Base-by-base conservation (phyloP, 805 yeast species). In the Lipomyces sp. region DNA sequence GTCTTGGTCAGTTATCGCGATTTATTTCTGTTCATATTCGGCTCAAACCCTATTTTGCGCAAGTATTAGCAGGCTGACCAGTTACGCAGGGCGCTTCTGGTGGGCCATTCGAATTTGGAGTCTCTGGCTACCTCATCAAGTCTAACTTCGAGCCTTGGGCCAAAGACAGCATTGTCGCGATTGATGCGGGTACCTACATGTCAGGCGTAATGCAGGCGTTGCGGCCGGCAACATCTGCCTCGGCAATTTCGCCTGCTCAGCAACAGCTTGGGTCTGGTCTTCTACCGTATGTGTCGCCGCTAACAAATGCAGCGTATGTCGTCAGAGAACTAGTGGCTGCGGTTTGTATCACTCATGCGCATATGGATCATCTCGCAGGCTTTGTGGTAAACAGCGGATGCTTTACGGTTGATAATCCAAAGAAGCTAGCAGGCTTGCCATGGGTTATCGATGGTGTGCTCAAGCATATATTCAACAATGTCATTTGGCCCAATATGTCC, bases 121-220 rank as follows among this genome's bases (percentile, higher is more conserved):
- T 89, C 2, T 90, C 94, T 69, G 82, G 90, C 2, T 84, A 87
- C 66, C 77, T 92, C 62, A 71, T 92, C 24, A 89, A 90, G 73
- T 87, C 92, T 0, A 73, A 82, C 1, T 53, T 73, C 4, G 64
- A 82, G 2, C 70, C 83, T 1, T 87, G 84, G 78, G 73, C 64
- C 69, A n/a, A 76, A 79, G 10, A 78, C 82, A 34, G 70, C 78
- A 72, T 89, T 6, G 66, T 91, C 1, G 84, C 88, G 57, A 76
- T 92, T 10, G 98, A 92, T 74, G 96, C 91, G 0, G 98, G 98
- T 0, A 80, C 89, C 1, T 93, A 96, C 0, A 70, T 89, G 24
- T 78, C 86, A 1, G 83, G 83, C 54, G 75, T 92, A 6, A 74
- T 84, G 0, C 86, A 85, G 11, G 76, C 83, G 18, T 62, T 77